Evolutionary conservation across 495 filamentous ascomycete species (phyloP).

Genomic region (Tirmania nivea): DNA sequence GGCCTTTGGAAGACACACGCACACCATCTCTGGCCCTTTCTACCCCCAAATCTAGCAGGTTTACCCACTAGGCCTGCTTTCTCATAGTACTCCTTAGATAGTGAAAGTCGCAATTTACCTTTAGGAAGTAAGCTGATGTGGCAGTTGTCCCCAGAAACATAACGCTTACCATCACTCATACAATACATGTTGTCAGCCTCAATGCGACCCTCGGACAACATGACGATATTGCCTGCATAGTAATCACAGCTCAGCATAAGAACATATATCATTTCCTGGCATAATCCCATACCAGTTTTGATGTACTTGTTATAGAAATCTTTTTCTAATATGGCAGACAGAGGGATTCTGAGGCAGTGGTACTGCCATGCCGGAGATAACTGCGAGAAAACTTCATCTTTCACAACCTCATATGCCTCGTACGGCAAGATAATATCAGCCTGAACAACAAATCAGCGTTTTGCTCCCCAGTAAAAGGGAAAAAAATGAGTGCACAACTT

Average conservation of each 20-base stretch:
- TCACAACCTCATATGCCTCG: conserved; percentile 36
- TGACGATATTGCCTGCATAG: conserved; percentile 46
- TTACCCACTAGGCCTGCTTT: conserved; percentile 62
- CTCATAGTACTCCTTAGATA: conserved; percentile 72
- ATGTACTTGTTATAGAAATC: conserved; percentile 76
- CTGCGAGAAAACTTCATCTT: conserved; percentile 27
- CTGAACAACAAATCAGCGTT: neutral
- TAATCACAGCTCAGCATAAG: too few species aligned
- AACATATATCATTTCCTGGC: too few species aligned
- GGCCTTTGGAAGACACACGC: conserved; percentile 4
- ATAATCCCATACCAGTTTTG: conserved; percentile 28
- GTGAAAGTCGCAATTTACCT: conserved; percentile 41
- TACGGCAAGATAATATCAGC: conserved; percentile 58
- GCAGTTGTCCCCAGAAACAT: conserved; percentile 1
- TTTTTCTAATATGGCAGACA: conserved; percentile 45
- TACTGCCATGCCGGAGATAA: conserved; percentile 25
- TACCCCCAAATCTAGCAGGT: conserved; percentile 21
- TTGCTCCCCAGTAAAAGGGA: too few species aligned
- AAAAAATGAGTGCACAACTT: conserved; percentile 8
- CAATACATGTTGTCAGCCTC: conserved; percentile 65
- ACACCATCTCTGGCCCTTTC: conserved; percentile 22
- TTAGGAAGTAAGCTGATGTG: conserved; percentile 25
- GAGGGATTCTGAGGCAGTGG: conserved; percentile 50
- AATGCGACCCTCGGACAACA: conserved; percentile 69
- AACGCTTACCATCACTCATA: conserved; percentile 38